These are phyloP conservation scores for Erodium trifolium DNA, from an alignment of 441 rosid genomes.

Conservation along the genomic window DNA sequence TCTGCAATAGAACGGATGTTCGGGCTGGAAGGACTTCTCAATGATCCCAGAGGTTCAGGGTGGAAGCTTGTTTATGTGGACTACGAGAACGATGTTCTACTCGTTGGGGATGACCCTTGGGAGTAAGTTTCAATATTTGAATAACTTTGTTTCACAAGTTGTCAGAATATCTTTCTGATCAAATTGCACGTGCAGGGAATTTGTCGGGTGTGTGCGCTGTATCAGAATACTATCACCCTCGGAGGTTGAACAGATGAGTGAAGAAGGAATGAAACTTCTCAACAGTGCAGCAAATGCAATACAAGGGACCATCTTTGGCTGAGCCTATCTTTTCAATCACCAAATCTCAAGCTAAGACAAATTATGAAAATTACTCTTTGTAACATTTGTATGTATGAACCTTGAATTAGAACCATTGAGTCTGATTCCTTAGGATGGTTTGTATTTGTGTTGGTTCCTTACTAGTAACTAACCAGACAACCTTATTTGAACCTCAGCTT, in stretches of 20 bases:
- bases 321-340: no score
- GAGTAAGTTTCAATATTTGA: constrained; percentile 45
- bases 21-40: constrained; percentile 82
- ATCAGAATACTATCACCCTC: constrained; percentile 90
- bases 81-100: constrained; percentile 87
- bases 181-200: constrained; percentile 45
- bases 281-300: constrained; percentile 50
- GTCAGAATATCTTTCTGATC: constrained; percentile 1
- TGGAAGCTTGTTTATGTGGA: constrained; percentile 97
- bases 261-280: constrained; percentile 94
- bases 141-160: no score
- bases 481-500: not conserved
- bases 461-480: not conserved
- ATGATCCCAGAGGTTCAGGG: constrained; percentile 64
- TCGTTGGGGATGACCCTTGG: constrained; percentile 98
- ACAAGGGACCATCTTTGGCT: not conserved
- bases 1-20: constrained; percentile 90
- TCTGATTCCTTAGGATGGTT: not conserved
- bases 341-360: no score
- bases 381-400: no score
- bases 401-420: not conserved
- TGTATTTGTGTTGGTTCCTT: not conserved
- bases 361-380: no score
- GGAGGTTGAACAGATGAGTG: constrained; percentile 96
- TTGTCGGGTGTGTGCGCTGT: constrained; percentile 92